Percentiles rank a stretch among this genome's conserved stretches.
Conservation (phyloP, 2,329 filamentous ascomycete genomes). For the Microcyclosporella mali region DNA sequence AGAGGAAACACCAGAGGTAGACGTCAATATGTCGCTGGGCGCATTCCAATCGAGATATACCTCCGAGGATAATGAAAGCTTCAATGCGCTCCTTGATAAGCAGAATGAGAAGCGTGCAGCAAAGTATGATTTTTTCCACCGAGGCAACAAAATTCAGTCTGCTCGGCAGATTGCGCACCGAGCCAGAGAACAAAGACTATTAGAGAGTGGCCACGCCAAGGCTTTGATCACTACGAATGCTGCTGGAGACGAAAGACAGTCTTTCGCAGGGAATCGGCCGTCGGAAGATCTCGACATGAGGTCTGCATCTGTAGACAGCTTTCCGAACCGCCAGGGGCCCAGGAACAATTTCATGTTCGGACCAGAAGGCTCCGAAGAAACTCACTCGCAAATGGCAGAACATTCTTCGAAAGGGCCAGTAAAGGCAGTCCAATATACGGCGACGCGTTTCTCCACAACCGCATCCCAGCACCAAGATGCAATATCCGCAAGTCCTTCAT, state of each 20-base stretch:
- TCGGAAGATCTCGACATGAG: constrained; percentile 60
- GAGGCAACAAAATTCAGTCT: constrained; percentile 71
- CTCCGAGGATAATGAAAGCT: constrained; percentile 95
- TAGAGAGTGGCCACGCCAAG: constrained; percentile 36
- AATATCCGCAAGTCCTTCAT: constrained; percentile 69
- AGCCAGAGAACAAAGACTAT: constrained; percentile 55
- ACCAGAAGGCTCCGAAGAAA: constrained; percentile 58
- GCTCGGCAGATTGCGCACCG: constrained; percentile 55
- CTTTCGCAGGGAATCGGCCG: constrained; percentile 36
- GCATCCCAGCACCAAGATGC: constrained; percentile 20
- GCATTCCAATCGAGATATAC: constrained; percentile 91
- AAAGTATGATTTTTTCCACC: constrained; percentile 85
- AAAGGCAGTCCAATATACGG: constrained; percentile 71
- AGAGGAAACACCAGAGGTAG: constrained; percentile 48
- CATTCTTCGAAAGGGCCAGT: constrained; percentile 65
- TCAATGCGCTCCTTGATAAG: constrained; percentile 84
- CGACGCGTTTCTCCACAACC: constrained; percentile 61
- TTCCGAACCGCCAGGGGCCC: constrained; percentile 55
- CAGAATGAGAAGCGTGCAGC: constrained; percentile 79
- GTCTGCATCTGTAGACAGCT: constrained; percentile 69
- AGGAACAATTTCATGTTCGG: constrained; percentile 85
- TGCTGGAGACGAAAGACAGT: constrained; percentile 19
- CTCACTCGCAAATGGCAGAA: constrained; percentile 63
- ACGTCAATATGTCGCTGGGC: constrained; percentile 73
- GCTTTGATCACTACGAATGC: constrained; percentile 22